A percentile compares a stretch with the other conserved stretches of the same genome.
Conservation (phyloP, 352 stramenopile genomes). For the Pythium brassicae region DNA sequence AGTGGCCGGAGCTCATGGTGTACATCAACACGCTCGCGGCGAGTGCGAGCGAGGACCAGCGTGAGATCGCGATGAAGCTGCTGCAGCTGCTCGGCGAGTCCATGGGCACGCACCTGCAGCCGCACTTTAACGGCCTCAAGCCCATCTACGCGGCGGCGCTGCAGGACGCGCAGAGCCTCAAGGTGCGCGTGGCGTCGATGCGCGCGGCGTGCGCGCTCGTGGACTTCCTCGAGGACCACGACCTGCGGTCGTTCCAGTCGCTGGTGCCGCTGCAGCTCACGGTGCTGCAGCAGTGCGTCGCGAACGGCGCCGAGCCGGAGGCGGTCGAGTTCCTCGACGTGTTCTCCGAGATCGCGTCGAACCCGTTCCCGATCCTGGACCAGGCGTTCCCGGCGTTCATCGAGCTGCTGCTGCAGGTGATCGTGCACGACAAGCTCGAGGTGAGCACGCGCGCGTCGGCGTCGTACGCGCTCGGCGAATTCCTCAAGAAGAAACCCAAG, state of each 20-base stretch:
- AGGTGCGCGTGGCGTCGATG: slow-evolving; percentile 81
- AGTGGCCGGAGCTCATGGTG: slow-evolving; percentile 92
- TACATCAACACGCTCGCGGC: slow-evolving; percentile 90
- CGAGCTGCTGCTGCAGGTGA: slow-evolving; percentile 79
- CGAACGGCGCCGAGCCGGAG: slow-evolving; percentile 66
- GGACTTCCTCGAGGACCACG: slow-evolving; percentile 77
- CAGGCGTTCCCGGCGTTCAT: slow-evolving; percentile 78
- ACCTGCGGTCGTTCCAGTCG: slow-evolving; percentile 65
- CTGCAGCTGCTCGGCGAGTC: slow-evolving; percentile 92
- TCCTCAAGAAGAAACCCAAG: slow-evolving; percentile 89
- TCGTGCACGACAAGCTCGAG: slow-evolving; percentile 70
- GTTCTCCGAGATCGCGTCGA: slow-evolving; percentile 81
- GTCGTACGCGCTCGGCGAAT: slow-evolving; percentile 79
- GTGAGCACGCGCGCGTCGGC: slow-evolving; percentile 73
- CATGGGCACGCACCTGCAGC: slow-evolving; percentile 84
- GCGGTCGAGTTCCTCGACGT: slow-evolving; percentile 86
- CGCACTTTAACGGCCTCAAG: slow-evolving; percentile 82
- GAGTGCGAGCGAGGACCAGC: slow-evolving; percentile 79
- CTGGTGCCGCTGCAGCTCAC: slow-evolving; percentile 81
- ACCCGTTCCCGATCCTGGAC: slow-evolving; percentile 82
- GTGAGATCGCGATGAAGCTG: slow-evolving; percentile 92
- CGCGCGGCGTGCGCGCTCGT: slow-evolving; percentile 72
- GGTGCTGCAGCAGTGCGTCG: slow-evolving; percentile 83
- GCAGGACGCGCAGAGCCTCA: slow-evolving; percentile 77
- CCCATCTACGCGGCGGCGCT: slow-evolving; percentile 61